phyloP scores from a whole-genome alignment of 805 yeast genomes.

The Sungouiozyma ichnusensis region DNA sequence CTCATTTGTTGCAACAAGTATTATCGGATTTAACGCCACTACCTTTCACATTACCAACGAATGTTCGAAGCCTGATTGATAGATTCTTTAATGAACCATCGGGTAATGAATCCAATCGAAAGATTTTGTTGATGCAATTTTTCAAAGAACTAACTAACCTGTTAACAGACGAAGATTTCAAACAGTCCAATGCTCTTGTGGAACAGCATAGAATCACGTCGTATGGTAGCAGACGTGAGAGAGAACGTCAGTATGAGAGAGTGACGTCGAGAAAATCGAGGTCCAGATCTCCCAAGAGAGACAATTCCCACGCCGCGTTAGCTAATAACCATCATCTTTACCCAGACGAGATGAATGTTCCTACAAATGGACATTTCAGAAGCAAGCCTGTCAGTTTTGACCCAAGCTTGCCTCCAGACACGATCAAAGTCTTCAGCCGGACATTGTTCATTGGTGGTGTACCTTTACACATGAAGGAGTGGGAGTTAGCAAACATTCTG shows the following conservation, averaged over 20 bases:
- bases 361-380: conserved; percentile 67
- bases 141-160: not conserved
- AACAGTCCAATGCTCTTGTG: conserved; percentile 2
- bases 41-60: not conserved
- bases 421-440: conserved; percentile 75
- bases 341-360: conserved; percentile 50
- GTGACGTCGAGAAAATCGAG: conserved; percentile 36
- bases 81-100: not conserved
- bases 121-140: not conserved
- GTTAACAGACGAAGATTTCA: not conserved
- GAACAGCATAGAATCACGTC: conserved; percentile 17
- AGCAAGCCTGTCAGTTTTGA: conserved; percentile 66
- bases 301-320: not conserved
- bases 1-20: not conserved
- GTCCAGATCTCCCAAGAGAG: conserved; percentile 38
- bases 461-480: conserved; percentile 70
- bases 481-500: conserved; percentile 55
- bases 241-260: conserved; percentile 19
- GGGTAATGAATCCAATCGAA: not conserved
- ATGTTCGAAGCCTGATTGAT: not conserved
- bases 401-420: conserved; percentile 60
- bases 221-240: conserved; percentile 28
- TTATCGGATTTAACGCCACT: not conserved
- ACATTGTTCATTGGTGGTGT: conserved; percentile 93
- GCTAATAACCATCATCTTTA: conserved; percentile 27